These are phyloP conservation scores for Aspergillus pseudoterreus DNA, from an alignment of 2,329 filamentous ascomycete genomes.

Conservation along the genomic window DNA sequence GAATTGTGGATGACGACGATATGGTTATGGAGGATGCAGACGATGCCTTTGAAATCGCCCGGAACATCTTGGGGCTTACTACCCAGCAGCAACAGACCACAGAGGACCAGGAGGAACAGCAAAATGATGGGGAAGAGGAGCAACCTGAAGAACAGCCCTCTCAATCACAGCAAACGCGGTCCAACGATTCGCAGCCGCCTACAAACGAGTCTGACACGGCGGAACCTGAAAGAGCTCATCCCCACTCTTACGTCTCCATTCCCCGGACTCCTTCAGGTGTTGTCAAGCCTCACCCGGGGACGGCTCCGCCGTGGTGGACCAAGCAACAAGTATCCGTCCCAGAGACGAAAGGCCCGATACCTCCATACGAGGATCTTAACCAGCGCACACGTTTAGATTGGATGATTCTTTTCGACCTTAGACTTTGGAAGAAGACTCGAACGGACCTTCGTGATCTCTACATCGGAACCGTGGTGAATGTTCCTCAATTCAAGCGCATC, in stretches of 20 bases:
- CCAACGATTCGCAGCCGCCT: slow-evolving; percentile 7
- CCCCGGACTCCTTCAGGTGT: slow-evolving; percentile 70
- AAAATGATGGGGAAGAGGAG: slow-evolving; percentile 23
- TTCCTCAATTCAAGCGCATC: slow-evolving; percentile 93
- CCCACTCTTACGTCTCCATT: slow-evolving; percentile 54
- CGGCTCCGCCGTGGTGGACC: slow-evolving; percentile 69
- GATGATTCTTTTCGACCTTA: slow-evolving; percentile 88
- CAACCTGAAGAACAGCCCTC: slow-evolving; percentile 19
- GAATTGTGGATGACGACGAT: slow-evolving; percentile 36
- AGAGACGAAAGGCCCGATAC: slow-evolving; percentile 58
- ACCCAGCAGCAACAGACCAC: slow-evolving; percentile 43
- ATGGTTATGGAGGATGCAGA: slow-evolving; percentile 56
- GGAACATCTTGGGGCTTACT: slow-evolving; percentile 70
- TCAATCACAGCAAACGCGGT: not conserved
- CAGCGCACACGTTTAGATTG: slow-evolving; percentile 87
- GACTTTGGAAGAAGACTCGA: slow-evolving; percentile 94
- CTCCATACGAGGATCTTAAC: slow-evolving; percentile 80
- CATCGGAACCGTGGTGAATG: slow-evolving; percentile 91
- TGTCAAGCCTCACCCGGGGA: slow-evolving; percentile 41
- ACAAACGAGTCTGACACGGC: slow-evolving; percentile 12
- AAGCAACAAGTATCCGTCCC: slow-evolving; percentile 73
- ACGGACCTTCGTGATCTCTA: slow-evolving; percentile 89
- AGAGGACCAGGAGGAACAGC: slow-evolving; percentile 1
- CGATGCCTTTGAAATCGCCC: slow-evolving; percentile 68
- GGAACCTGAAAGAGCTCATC: slow-evolving; percentile 13